Base-by-base conservation (phyloP, 2,329 filamentous ascomycete genomes). In the Neonectria punicea region DNA sequence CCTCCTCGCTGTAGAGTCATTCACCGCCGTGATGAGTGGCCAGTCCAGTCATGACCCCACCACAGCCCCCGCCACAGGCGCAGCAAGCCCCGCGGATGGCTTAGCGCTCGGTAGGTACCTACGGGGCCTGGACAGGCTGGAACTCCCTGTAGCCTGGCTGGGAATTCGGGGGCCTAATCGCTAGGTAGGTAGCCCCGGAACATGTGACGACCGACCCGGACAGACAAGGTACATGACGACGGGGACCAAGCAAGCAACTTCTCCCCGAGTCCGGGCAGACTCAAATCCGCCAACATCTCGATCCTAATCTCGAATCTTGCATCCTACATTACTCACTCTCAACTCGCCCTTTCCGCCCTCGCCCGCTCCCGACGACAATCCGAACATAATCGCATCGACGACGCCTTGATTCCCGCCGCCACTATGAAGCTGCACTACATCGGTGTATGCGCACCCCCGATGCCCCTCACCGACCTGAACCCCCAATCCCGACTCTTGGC, bases 391-490 rank as follows among this genome's bases (percentile, higher is more conserved):
- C 30, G 51, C 41, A 54, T 30, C 58, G 41, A n/a, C 50, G 22
- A 16, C 36, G 39, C 28, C 30, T 30, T 32, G 25, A 16, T 61
- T 59, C 18, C 41, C 28, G 56, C 53, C 39, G 57, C 68, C 81
- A 90, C 74, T 78, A 95, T 95, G 93, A 95, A 94, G 89, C 84
- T 96, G 80, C 87, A 92, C 80, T 96, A 96, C 82, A 93, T 97
- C 78, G 93, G 93, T 75, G 93, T 96, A 90, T 70, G 90, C 78
- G 68, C 67, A 68, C 68, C 68, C 55, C 64, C 64, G 53, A 36
- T 66, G 67, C 65, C 54, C 67, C 71, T 75, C 72, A 72, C 63
- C 63, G 74, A 72, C 72, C 69, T 39, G n/a, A 7, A 18, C 13
- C 53, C 46, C 46, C 25, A 28, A 34, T 30, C 46, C 62, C 61